Base-by-base conservation (phyloP, 306 rosid species). In the Crataegus laevigata region DNA sequence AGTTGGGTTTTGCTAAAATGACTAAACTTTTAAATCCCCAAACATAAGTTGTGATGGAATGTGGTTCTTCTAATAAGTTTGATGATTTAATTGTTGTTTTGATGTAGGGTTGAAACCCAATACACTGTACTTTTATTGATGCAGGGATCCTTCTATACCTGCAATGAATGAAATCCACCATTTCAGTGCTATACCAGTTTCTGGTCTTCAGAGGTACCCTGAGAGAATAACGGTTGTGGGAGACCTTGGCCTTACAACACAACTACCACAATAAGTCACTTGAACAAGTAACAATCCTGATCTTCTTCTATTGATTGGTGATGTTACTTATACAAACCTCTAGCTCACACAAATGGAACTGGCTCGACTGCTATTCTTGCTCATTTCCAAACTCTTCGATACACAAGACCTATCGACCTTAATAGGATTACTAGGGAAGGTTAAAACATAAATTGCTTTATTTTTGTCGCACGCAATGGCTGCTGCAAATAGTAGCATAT, bases 401-500 rank as follows among this genome's bases (percentile, higher is more conserved):
- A 54, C 98, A 90, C 54, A 96, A 93, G 86, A 84, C 94, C 57
- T 93, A 87, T 84, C 98, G 89, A 82, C 98, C 96, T 88, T 84
- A 93, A 66, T 93, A 96, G 98, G 98, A 89, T 84, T 85, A 89
- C 73, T 93, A 96, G 98, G 98, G 94, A 83, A 93, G 98, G 98
- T 93, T 15, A 75, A 22, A 21, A 30, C 45, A 14, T 19, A 4
- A 8, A 5, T 36, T 65, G 24, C 2, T 21, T 42, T 54, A 3
- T 36, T 22, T 73, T 60, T 28, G 40, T 25, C 60, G 58, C 30
- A 32, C 5, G 61, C 18, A 66, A 64, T 21, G 21, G 29, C 43
- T 76, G 51, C 29, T 63, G 25, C 8, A 47, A 68, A 75, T n/a
- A n/a, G 18, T 43, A 34, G 26, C 63, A 55, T 40, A 52, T 42